Percentiles rank a stretch among this genome's conserved stretches.
Conservation (phyloP, 345 rosid genomes). For the Excoecaria agallocha region DNA sequence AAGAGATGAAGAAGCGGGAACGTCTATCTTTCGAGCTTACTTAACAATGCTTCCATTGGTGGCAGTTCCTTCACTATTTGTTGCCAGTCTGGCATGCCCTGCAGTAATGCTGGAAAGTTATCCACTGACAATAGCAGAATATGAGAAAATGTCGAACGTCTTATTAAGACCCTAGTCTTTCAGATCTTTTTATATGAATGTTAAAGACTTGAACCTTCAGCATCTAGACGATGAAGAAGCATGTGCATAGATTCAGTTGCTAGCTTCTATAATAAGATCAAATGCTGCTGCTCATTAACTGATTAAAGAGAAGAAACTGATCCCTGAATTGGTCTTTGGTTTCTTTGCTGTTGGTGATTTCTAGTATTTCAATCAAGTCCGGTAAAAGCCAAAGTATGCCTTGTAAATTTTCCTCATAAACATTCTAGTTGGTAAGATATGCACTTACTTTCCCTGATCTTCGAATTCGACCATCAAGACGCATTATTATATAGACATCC, state of each 20-base stretch:
- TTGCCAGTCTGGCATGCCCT: conserved; percentile 95
- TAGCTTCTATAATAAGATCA: not conserved
- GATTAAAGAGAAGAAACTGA: not conserved
- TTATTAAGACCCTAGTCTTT: not conserved
- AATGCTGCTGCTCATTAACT: not conserved
- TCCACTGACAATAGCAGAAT: not conserved
- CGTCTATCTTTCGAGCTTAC: conserved; percentile 76
- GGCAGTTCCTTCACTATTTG: conserved; percentile 79
- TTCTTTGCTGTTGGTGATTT: not conserved
- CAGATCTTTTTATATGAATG: not conserved
- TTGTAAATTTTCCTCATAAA: not conserved
- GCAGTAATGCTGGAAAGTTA: conserved; percentile 6
- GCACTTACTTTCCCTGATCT: conserved; percentile 79
- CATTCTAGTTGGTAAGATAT: not conserved
- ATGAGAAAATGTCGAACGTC: not conserved
- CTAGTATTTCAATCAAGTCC: conserved; percentile 3
- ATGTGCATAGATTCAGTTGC: not conserved
- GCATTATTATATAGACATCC: conserved; percentile 82
- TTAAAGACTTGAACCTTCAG: not conserved
- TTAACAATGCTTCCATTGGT: conserved; percentile 70
- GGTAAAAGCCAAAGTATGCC: not conserved
- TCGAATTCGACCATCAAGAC: conserved; percentile 94
- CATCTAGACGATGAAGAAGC: not conserved
- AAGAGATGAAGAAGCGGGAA: conserved; percentile 7
- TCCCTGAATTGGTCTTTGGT: not conserved